A percentile compares a stretch with the other conserved stretches of the same genome.
These are phyloP conservation scores for Marchantia polymorpha DNA, from an alignment of 225 moss, liverwort and hornwort species.

Conservation along the genomic window DNA sequence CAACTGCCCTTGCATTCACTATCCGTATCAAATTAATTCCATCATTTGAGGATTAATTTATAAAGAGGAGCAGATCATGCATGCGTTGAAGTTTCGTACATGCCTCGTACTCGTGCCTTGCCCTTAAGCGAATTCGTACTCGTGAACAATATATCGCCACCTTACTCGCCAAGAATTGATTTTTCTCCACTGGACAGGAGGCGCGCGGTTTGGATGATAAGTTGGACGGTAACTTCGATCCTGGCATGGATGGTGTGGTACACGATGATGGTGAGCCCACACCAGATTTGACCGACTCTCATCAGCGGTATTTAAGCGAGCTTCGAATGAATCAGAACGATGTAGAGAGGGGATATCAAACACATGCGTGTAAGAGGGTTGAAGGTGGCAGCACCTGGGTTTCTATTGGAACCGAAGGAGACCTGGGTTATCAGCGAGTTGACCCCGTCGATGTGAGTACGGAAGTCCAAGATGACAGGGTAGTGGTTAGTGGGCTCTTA, in stretches of 20 bases:
- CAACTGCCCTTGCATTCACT: too few relatives aligned
- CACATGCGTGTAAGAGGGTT: background rate
- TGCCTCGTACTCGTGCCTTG: background rate
- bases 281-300: background rate
- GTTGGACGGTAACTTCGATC: background rate
- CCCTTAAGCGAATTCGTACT: background rate
- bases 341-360: background rate
- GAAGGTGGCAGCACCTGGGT: background rate
- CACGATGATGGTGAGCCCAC: conserved; percentile 10
- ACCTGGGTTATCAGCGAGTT: conserved; percentile 2
- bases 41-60: too few relatives aligned
- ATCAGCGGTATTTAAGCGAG: conserved; percentile 15
- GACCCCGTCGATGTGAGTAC: background rate
- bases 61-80: too few relatives aligned
- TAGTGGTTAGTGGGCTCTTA: too few relatives aligned
- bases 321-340: background rate
- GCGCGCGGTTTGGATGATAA: background rate
- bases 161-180: background rate
- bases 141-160: background rate
- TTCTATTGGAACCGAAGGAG: conserved; percentile 17
- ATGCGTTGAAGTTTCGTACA: too few relatives aligned
- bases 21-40: too few relatives aligned
- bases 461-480: background rate
- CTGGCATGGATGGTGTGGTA: background rate
- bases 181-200: background rate